Base-by-base conservation (phyloP, 768 basidiomycete species). In the Sporobolomyces phaffii region DNA sequence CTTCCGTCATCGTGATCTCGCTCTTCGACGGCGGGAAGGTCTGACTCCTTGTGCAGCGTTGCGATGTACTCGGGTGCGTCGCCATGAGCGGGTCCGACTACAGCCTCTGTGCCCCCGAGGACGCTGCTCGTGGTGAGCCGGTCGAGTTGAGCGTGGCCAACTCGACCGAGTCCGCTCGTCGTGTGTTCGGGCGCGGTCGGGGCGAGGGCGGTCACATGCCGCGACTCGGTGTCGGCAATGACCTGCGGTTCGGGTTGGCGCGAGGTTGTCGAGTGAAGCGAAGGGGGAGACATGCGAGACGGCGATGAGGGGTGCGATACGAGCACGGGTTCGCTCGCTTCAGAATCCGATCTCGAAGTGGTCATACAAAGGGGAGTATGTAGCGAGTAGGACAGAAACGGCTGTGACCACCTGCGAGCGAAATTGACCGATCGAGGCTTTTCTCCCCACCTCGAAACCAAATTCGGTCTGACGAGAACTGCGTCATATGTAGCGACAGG, bases 61-160 rank as follows among this genome's bases (percentile, higher is more conserved):
- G 60, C 66, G 44, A 68, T 53, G 50, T 62, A 68, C 36, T 68
- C 66, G 9, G 66, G 66, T 7, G 45, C 36, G 22, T 20, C n/a
- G 0, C 66, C 66, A 9, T 47, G 34, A 29, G 61, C 61, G 3
- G 61, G 61, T 7, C 66, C 66, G n/a, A 68, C 61, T 20, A 68
- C 66, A 17, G 54, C 60, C 28, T 62, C 56, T 2, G 59, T 54
- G 11, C 59, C 47, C 2, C 52, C 65, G 2, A 61, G 41, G 5
- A 28, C 45, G 29, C 40, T 17, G 45, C 47, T 20, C 24, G 58
- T 29, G 13, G 40, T n/a, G 9, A 54, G 10, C 24, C 48, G 51
- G 10, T 38, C 52, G 58, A 65, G 43, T 45, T 60, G 26, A 14
- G 59, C 64, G 15, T 40, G 24, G 3, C 58, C 64, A 2, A 33